phyloP scores from a whole-genome alignment of 805 yeast species.

The Kuraishia borneana region DNA sequence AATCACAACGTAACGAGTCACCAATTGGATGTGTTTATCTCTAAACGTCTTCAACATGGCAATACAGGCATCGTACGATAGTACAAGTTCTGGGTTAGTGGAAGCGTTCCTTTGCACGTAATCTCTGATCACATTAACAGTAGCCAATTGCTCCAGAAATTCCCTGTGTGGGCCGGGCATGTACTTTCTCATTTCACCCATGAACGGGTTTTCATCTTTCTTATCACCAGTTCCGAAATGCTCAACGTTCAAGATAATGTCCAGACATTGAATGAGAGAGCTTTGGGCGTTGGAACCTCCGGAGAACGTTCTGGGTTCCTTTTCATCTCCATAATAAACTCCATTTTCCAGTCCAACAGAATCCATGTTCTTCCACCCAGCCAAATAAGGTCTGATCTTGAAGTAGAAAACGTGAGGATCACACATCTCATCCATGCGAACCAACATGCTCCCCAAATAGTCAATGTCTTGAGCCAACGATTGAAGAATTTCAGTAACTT shows the following conservation, averaged over 20 bases:
- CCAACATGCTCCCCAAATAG: slow-evolving; percentile 56
- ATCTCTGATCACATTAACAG: slow-evolving; percentile 49
- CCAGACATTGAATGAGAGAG: slow-evolving; percentile 80
- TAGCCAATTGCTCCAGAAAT: slow-evolving; percentile 52
- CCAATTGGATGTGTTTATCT: slow-evolving; percentile 89
- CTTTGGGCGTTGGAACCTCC: slow-evolving; percentile 96
- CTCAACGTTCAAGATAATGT: slow-evolving; percentile 60
- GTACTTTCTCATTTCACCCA: slow-evolving; percentile 75
- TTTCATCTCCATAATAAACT: slow-evolving; percentile 62
- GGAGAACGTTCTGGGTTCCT: slow-evolving; percentile 42
- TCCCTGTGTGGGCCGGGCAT: slow-evolving; percentile 85
- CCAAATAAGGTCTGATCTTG: slow-evolving; percentile 78
- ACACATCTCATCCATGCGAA: slow-evolving; percentile 86
- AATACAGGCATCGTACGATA: slow-evolving; percentile 79
- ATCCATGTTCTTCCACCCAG: slow-evolving; percentile 92
- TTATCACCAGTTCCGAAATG: slow-evolving; percentile 68
- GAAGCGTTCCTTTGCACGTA: slow-evolving; percentile 37
- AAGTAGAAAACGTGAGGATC: slow-evolving; percentile 88
- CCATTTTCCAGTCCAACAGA: slow-evolving; percentile 75
- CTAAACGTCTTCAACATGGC: slow-evolving; percentile 84
- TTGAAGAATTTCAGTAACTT: slow-evolving; percentile 40
- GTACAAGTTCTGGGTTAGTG: slow-evolving; percentile 41
- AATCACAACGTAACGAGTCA: slow-evolving; percentile 72
- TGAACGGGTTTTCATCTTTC: slow-evolving; percentile 32
- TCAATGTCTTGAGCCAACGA: slow-evolving; percentile 67